These are phyloP conservation scores for Claviceps pazoutovae DNA, from an alignment of 2,329 filamentous ascomycete genomes.

Conservation along the genomic window DNA sequence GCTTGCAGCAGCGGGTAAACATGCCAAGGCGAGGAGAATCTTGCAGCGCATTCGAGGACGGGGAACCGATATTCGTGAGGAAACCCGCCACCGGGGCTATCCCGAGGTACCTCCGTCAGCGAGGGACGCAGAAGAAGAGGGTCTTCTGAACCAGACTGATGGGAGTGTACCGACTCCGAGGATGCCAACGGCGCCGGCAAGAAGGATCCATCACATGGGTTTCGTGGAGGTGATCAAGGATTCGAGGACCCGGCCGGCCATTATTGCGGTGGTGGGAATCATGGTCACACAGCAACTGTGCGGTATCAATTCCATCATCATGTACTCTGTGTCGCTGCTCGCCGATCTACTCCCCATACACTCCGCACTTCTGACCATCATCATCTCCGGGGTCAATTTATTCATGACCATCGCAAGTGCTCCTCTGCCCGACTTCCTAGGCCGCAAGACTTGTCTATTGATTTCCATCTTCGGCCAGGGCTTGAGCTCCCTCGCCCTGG, in stretches of 20 bases:
- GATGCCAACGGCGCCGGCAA: not conserved
- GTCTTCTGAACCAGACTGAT: slow-evolving; percentile 38
- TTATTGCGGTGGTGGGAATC: slow-evolving; percentile 73
- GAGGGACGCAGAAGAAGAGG: slow-evolving; percentile 49
- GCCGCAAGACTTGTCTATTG: slow-evolving; percentile 74
- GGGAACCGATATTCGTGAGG: slow-evolving; percentile 54
- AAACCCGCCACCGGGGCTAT: slow-evolving; percentile 47
- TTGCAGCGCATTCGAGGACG: slow-evolving; percentile 66
- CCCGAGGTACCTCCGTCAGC: slow-evolving; percentile 18
- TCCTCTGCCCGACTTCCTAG: slow-evolving; percentile 73
- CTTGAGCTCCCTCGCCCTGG: slow-evolving; percentile 59
- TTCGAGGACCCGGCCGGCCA: slow-evolving; percentile 54
- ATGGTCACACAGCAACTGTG: slow-evolving; percentile 91
- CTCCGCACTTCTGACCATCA: slow-evolving; percentile 71
- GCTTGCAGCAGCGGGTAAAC: slow-evolving; percentile 56
- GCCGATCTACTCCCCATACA: slow-evolving; percentile 67
- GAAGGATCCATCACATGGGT: slow-evolving; percentile 29
- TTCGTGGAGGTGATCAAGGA: slow-evolving; percentile 54
- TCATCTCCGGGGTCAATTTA: slow-evolving; percentile 78
- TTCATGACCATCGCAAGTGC: slow-evolving; percentile 68
- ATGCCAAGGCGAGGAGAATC: slow-evolving; percentile 46
- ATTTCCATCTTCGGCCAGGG: slow-evolving; percentile 78
- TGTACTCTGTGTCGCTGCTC: slow-evolving; percentile 92
- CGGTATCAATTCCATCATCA: slow-evolving; percentile 92
- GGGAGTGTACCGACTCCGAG: slow-evolving; percentile 4